Evolutionary conservation across 176 grass and related monocot species (phyloP), one percentile per base, ranked within the genome.

Genomic region (Eragrostis curvula): DNA sequence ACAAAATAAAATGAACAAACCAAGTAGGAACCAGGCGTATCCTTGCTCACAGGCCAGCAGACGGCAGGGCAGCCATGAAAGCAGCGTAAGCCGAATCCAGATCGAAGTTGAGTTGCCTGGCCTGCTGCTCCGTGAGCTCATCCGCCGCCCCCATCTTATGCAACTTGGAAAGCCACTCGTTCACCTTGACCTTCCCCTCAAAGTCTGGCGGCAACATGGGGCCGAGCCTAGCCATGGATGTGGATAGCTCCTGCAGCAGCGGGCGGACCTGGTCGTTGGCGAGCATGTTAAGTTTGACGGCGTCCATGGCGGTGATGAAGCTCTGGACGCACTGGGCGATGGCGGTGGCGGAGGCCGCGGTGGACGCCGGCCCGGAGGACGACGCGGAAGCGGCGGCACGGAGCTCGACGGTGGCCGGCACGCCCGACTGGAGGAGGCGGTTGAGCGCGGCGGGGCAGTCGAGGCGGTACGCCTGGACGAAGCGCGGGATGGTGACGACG

Each of bases 221-320:
- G n/a, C 81, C 93, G 1, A 98, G 85, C 79, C 89, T 95, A 7
- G 80, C 85, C 84, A 98, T 90, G 21, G 96, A 93, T 14, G 90
- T 87, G 3, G 92, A 91, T n/a, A 98, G 86, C 25, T 98, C 96
- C 32, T 94, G 92, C 21, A 98, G 86, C 17, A 98, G 81, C 16
- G 92, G 96, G 75, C 94, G 92, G 45, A 98, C 92, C 95, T 98
- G 95, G 64, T 98, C 92, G 71, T 93, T 94, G 53, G 92, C 96
- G 8, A 98, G 85, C 96, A 98, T 98, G 32, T 98, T 98, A 68
- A 95, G 96, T 83, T 98, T 98, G 67, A 95, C 81, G 14, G 96
- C 90, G 28, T 98, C 96, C 96, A 95, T 98, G 50, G 93, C 93
- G 64, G 93, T 98, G 72, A 98, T 98, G 74, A 98, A 98, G 78